Base-by-base conservation (phyloP, 228 moss, liverwort and hornwort genomes). In the Sphagnum fallax region DNA sequence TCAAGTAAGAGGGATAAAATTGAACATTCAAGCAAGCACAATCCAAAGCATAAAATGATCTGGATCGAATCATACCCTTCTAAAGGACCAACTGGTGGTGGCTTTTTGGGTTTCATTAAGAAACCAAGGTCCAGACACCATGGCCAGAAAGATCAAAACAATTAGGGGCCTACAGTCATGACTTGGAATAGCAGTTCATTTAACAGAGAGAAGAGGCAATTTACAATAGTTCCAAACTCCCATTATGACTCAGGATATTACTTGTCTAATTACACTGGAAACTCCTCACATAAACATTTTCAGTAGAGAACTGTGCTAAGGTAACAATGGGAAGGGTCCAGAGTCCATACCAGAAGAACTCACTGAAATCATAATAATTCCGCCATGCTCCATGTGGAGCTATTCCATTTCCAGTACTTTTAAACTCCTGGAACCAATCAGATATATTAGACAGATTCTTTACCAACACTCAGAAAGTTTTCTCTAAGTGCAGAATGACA, bases 341-440 rank as follows among this genome's bases (percentile, higher is more conserved):
- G 53, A 53, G 1, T 55, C 12, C 53, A 7, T 7, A 97, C 98
- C 98, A 98, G 69, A 98, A 98, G 65, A 87, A 98, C 74, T 97
- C 97, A 66, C 93, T 97, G 60, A 97, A 93, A 75, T 97, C 97
- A 73, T 97, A 93, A 78, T 91, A 97, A 71, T 97, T 98, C 73
- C 98, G 92, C 98, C 98, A 98, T 52, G 70, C 73, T n/a, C 92
- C 90, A 86, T 98, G 94, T 52, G 94, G 86, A 51, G 79, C 80
- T 72, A 82, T 94, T 60, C 98, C 98, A 55, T 78, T 86, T 47
- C 78, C 72, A 73, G 81, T 88, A 63, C 73, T 89, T 64, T 70
- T 77, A 58, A 92, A 83, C 76, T 98, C 98, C 97, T 98, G 87
- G 70, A 74, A 65, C 13, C 67, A 72, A 69, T 12, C 49, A 11